These are phyloP conservation scores for Venturia aucupariae DNA, from an alignment of 2,329 filamentous ascomycete genomes.

Conservation along the genomic window DNA sequence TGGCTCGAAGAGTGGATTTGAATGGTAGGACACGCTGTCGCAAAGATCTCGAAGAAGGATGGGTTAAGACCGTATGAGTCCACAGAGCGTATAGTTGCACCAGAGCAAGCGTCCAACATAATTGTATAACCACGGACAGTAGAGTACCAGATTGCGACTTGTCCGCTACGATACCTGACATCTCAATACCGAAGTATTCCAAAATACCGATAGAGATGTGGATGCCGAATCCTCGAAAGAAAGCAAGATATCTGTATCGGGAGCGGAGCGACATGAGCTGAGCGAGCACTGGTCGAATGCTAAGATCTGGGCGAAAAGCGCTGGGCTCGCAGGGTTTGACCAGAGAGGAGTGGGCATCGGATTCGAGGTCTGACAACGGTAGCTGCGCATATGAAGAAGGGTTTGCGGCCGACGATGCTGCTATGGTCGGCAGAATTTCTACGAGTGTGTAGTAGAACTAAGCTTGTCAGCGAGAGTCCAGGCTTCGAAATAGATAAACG, in stretches of 20 bases:
- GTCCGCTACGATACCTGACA: neutral
- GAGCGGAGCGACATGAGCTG: neutral
- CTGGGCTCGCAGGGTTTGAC: neutral
- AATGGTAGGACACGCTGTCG: neutral
- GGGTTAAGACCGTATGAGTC: neutral
- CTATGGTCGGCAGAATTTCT: neutral
- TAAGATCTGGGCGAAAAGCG: neutral
- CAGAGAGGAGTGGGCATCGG: neutral
- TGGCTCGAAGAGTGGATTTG: neutral
- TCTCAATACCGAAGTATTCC: neutral
- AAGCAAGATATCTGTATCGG: neutral
- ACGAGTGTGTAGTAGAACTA: neutral
- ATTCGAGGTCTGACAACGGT: neutral
- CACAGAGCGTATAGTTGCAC: neutral
- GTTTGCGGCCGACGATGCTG: neutral
- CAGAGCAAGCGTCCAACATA: neutral
- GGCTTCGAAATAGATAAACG: neutral
- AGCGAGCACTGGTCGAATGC: neutral
- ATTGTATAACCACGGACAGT: neutral
- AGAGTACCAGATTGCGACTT: neutral
- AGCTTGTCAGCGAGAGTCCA: neutral
- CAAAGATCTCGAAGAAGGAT: neutral
- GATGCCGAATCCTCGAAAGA: neutral
- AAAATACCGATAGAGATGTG: neutral
- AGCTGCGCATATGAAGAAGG: neutral